Evolutionary conservation across 73 alveolate genomes (phyloP).

Genomic region (Paramecium caudatum): DNA sequence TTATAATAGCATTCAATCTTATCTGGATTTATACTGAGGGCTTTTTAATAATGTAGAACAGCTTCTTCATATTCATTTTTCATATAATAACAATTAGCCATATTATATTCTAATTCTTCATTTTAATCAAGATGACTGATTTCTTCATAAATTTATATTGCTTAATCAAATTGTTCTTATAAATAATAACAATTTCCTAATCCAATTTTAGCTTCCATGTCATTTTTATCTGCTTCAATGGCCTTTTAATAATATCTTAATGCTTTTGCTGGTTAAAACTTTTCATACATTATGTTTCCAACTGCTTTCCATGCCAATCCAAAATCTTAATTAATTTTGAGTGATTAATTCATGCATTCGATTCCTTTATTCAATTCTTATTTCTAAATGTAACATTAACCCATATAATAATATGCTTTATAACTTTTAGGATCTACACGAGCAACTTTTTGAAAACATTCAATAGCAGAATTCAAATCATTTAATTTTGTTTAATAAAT

Average conservation of each 20-base stretch:
- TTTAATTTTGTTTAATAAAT: conserved; percentile 83
- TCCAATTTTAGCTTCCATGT: conserved; percentile 93
- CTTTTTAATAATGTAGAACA: conserved; percentile 84
- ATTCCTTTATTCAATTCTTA: conserved; percentile 84
- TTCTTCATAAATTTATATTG: conserved; percentile 85
- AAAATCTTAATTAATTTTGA: conserved; percentile 81
- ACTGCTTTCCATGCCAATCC: conserved; percentile 86
- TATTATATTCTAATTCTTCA: conserved; percentile 89
- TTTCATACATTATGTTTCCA: conserved; percentile 89
- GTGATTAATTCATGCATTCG: conserved; percentile 82
- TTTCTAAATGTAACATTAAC: conserved; percentile 83
- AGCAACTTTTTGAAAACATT: conserved; percentile 81
- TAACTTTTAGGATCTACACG: conserved; percentile 86
- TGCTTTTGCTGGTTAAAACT: conserved; percentile 88
- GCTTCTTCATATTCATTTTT: conserved; percentile 89
- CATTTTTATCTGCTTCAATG: conserved; percentile 82
- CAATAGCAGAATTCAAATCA: conserved; percentile 85
- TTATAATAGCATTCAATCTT: conserved; percentile 91
- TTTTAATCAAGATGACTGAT: conserved; percentile 84
- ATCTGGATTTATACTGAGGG: conserved; percentile 86
- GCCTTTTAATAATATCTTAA: conserved; percentile 87
- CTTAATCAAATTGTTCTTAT: conserved; percentile 88
- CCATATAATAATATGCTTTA: conserved; percentile 89
- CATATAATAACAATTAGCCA: conserved; percentile 91
- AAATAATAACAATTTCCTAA: conserved; percentile 92